These are phyloP conservation scores for Cenococcum geophilum DNA, from an alignment of 495 filamentous ascomycete genomes.

Conservation along the genomic window DNA sequence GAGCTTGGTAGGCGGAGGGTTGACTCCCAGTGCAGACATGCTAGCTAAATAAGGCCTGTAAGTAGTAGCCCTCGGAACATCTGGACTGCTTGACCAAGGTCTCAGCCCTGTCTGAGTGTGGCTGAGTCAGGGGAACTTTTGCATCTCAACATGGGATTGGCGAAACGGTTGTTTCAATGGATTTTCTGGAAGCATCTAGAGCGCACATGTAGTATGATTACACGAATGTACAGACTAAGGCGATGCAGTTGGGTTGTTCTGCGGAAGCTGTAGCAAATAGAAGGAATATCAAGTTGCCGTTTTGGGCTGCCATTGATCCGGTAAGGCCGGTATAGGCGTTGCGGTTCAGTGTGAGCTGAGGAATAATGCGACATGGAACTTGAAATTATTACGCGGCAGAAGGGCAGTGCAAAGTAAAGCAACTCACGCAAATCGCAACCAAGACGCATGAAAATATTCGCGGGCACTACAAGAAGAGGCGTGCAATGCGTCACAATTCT, in stretches of 20 bases:
- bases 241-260: neutral
- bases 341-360: neutral
- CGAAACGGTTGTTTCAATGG: too few species aligned
- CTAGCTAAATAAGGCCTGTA: conserved; percentile 64
- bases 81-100: too few species aligned
- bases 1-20: neutral
- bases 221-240: too few species aligned
- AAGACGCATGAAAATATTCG: neutral
- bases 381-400: conserved; percentile 5
- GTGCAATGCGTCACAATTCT: neutral
- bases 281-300: neutral
- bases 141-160: too few species aligned
- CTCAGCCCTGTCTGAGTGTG: neutral
- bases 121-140: neutral
- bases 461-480: neutral
- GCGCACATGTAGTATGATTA: too few species aligned
- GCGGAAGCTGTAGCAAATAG: neutral
- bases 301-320: neutral
- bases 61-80: neutral
- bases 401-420: neutral
- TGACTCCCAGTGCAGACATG: conserved; percentile 52
- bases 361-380: neutral
- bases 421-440: neutral
- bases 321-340: neutral
- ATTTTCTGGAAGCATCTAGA: too few species aligned